phyloP scores from a whole-genome alignment of 768 basidiomycete genomes.

The Chalciporus pseudorubinellus region DNA sequence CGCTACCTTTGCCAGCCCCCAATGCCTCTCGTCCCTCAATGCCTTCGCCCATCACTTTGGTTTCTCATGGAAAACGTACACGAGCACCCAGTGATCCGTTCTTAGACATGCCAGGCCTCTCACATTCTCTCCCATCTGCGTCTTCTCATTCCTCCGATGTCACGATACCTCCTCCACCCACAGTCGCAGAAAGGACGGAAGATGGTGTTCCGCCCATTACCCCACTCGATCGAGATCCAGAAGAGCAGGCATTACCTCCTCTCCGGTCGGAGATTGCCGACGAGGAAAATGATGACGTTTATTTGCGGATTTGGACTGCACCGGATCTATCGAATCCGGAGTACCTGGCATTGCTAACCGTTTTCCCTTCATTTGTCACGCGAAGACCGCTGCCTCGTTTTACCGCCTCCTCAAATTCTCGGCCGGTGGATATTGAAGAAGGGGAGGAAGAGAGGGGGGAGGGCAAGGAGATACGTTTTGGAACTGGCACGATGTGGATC shows the following conservation, averaged over 20 bases:
- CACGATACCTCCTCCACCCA: constrained; percentile 32
- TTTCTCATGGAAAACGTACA: constrained; percentile 56
- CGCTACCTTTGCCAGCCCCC: constrained; percentile 47
- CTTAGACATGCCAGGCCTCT: constrained; percentile 63
- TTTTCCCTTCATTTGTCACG: constrained; percentile 79
- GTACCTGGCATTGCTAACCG: constrained; percentile 57
- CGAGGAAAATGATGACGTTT: constrained; percentile 43
- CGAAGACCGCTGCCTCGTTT: constrained; percentile 73
- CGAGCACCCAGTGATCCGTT: constrained; percentile 81
- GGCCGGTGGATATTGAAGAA: constrained; percentile 64
- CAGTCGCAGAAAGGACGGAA: constrained; percentile 36
- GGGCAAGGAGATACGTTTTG: constrained; percentile 60
- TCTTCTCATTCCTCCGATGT: constrained; percentile 45
- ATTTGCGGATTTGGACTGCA: constrained; percentile 76
- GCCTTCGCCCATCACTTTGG: constrained; percentile 40
- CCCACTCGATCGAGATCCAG: constrained; percentile 30
- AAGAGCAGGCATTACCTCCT: constrained; percentile 34
- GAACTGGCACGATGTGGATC: constrained; percentile 85
- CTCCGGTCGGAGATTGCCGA: constrained; percentile 32
- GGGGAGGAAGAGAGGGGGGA: constrained; percentile 56
- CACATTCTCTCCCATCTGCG: constrained; percentile 53
- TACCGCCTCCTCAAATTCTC: constrained; percentile 37
- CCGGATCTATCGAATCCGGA: constrained; percentile 81
- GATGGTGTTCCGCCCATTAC: constrained; percentile 41
- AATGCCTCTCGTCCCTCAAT: constrained; percentile 31